phyloP scores from a whole-genome alignment of 2,329 filamentous ascomycete species.

The Simplicillium sp. region DNA sequence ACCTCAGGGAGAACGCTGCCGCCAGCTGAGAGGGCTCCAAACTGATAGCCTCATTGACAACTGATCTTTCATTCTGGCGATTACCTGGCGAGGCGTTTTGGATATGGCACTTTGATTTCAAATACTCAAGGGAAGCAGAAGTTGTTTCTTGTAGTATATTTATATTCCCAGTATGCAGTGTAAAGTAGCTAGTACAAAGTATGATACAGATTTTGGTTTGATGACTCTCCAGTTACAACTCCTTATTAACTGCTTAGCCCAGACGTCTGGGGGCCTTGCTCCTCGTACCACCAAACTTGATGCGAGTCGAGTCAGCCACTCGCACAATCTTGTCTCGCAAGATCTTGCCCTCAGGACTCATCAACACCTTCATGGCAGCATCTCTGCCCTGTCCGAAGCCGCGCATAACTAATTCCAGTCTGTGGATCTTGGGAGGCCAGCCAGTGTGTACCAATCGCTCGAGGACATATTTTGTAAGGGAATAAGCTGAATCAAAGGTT shows the following conservation, averaged over 20 bases:
- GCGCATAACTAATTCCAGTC: constrained; percentile 70
- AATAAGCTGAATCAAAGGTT: constrained; percentile 86
- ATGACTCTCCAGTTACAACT: not conserved
- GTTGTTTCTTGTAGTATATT: not conserved
- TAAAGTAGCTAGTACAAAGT: not conserved
- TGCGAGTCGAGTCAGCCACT: constrained; percentile 75
- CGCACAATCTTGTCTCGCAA: constrained; percentile 66
- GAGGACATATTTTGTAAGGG: constrained; percentile 75
- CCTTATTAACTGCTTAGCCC: constrained; percentile 3
- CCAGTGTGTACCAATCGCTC: constrained; percentile 76
- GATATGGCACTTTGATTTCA: not conserved
- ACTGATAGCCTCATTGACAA: not conserved
- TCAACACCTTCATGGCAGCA: constrained; percentile 77
- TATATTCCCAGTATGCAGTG: not conserved
- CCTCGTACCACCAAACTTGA: constrained; percentile 94
- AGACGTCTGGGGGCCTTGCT: constrained; percentile 77
- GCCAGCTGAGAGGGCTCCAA: constrained; percentile 41
- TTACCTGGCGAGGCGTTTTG: not conserved
- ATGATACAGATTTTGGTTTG: not conserved
- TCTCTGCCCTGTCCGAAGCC: constrained; percentile 85
- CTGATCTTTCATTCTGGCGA: not conserved
- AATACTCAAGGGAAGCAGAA: not conserved
- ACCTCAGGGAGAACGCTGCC: constrained; percentile 36
- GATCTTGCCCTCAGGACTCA: constrained; percentile 74
- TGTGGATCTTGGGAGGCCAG: constrained; percentile 63